Evolutionary conservation across 2,329 filamentous ascomycete genomes (phyloP).

Genomic region (Eutypa lata): DNA sequence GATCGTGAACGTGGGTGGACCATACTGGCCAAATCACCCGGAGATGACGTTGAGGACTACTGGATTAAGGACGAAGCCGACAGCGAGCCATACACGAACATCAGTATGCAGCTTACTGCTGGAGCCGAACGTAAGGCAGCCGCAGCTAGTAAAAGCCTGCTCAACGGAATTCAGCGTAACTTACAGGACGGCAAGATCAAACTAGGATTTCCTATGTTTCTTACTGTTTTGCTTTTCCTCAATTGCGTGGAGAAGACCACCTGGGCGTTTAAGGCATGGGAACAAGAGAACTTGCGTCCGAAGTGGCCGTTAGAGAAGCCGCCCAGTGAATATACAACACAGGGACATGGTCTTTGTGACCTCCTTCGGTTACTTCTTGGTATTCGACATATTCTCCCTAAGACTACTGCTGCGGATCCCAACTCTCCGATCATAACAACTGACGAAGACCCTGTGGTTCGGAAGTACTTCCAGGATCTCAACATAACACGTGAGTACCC

Average conservation of each 20-base stretch:
- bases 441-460: conserved; percentile 43
- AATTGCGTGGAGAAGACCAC: conserved; percentile 67
- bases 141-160: conserved; percentile 53
- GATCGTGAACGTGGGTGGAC: conserved; percentile 62
- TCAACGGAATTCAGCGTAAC: conserved; percentile 59
- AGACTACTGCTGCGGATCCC: conserved; percentile 40
- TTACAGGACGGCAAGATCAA: conserved; percentile 60
- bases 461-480: conserved; percentile 53
- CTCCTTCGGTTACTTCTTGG: conserved; percentile 59
- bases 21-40: conserved; percentile 46
- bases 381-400: conserved; percentile 59
- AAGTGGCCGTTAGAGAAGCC: conserved; percentile 61
- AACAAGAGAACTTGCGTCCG: conserved; percentile 56
- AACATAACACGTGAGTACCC: conserved; percentile 54
- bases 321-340: conserved; percentile 54
- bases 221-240: conserved; percentile 59
- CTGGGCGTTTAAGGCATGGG: conserved; percentile 67
- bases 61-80: conserved; percentile 53
- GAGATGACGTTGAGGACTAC: conserved; percentile 37
- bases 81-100: conserved; percentile 56
- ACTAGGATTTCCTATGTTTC: conserved; percentile 59
- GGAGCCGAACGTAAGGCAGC: conserved; percentile 63
- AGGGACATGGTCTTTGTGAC: conserved; percentile 57
- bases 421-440: conserved; percentile 48
- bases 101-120: conserved; percentile 62